Percentiles rank a stretch among this genome's conserved stretches.
These are phyloP conservation scores for Verticillium klebahnii DNA, from an alignment of 2,329 filamentous ascomycete genomes.

Conservation along the genomic window DNA sequence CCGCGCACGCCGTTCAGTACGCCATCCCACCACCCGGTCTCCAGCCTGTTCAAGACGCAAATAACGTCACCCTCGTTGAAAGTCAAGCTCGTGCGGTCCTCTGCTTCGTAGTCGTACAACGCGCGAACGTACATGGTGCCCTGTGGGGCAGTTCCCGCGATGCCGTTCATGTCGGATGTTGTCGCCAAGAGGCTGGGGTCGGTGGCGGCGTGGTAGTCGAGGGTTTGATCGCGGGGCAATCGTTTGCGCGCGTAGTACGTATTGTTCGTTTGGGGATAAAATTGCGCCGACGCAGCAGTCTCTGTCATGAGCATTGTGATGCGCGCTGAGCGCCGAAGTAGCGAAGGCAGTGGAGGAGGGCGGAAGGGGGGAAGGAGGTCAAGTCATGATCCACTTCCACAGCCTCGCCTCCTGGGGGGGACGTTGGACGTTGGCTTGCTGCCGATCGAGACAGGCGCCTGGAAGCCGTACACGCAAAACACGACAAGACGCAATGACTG, in stretches of 20 bases:
- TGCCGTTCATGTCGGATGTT: slow-evolving; percentile 50
- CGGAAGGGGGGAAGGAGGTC: slow-evolving; percentile 8
- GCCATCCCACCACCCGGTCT: slow-evolving; percentile 99
- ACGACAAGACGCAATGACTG: not conserved
- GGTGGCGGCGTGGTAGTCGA: slow-evolving; percentile 14
- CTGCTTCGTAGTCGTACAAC: slow-evolving; percentile 95
- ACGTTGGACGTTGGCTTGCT: not conserved
- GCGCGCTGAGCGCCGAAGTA: slow-evolving; percentile 3
- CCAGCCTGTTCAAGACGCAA: slow-evolving; percentile 88
- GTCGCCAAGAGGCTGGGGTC: slow-evolving; percentile 12
- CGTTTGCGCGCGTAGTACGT: slow-evolving; percentile 26
- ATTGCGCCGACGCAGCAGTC: slow-evolving; percentile 39
- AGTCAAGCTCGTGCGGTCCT: slow-evolving; percentile 93
- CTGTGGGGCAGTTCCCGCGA: slow-evolving; percentile 53
- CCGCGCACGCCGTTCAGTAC: slow-evolving; percentile 94
- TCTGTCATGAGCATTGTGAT: slow-evolving; percentile 53
- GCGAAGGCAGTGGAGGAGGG: not conserved
- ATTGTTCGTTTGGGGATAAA: slow-evolving; percentile 36
- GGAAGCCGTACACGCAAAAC: not conserved
- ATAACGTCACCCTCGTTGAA: slow-evolving; percentile 97
- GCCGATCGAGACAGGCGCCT: slow-evolving; percentile 1
- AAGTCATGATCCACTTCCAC: slow-evolving; percentile 12
- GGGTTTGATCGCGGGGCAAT: slow-evolving; percentile 9
- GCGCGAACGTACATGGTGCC: slow-evolving; percentile 88
- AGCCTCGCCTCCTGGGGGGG: not conserved